phyloP scores from a whole-genome alignment of 1,139 yeast species.

The Fermentozyma sake region DNA sequence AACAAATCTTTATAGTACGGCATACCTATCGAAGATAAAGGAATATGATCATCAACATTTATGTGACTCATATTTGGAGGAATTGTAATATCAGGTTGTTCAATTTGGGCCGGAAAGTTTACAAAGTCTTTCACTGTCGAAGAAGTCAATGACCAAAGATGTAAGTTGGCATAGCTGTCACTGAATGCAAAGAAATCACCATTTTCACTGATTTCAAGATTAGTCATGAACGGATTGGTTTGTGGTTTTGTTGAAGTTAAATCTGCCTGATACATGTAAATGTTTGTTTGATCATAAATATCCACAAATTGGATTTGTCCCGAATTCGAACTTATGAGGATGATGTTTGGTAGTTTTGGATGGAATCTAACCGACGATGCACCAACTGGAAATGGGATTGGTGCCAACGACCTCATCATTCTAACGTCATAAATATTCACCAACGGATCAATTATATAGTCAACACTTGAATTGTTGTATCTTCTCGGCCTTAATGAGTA shows the following conservation, averaged over 20 bases:
- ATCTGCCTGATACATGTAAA: constrained; percentile 60
- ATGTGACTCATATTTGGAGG: constrained; percentile 20
- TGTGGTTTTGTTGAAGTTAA: constrained; percentile 24
- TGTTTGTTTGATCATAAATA: constrained; percentile 68
- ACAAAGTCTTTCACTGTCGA: constrained; percentile 33
- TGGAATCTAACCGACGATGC: constrained; percentile 82
- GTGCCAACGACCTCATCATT: constrained; percentile 68
- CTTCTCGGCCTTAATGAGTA: constrained; percentile 51
- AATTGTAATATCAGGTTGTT: constrained; percentile 39
- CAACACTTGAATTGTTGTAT: constrained; percentile 13
- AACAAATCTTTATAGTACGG: constrained; percentile 81
- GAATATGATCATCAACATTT: constrained; percentile 40
- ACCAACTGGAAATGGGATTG: constrained; percentile 86
- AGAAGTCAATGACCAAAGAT: constrained; percentile 66
- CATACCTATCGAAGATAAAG: constrained; percentile 74
- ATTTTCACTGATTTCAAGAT: constrained; percentile 65
- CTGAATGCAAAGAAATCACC: constrained; percentile 76
- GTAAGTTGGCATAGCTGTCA: constrained; percentile 62
- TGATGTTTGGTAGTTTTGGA: constrained; percentile 79
- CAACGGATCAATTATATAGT: constrained; percentile 61
- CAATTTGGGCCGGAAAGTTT: constrained; percentile 46
- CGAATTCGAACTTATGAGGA: constrained; percentile 64
- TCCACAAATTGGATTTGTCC: constrained; percentile 90
- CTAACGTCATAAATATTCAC: constrained; percentile 81
- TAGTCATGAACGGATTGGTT: constrained; percentile 34